Evolutionary conservation across 2,329 filamentous ascomycete genomes (phyloP).

Genomic region (Pseudogymnoascus sp.): DNA sequence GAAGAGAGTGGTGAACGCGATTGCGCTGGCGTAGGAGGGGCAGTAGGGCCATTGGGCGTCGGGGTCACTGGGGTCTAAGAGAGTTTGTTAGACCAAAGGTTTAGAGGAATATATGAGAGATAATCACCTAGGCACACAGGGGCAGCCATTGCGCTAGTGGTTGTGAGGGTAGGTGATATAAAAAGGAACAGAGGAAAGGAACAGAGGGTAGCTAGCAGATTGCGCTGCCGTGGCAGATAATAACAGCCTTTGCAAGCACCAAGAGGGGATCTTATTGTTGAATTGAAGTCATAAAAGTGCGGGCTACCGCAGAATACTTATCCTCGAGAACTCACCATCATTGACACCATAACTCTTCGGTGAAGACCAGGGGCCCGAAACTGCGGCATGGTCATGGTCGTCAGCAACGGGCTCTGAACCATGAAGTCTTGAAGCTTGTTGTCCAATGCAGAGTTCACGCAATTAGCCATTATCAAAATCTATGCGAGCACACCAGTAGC

Average conservation of each 20-base stretch:
- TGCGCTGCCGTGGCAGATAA: background rate
- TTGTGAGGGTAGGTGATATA: background rate
- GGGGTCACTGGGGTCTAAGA: slow-evolving; percentile 12
- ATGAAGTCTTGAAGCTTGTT: background rate
- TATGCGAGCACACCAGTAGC: background rate
- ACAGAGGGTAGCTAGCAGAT: background rate
- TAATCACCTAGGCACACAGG: background rate
- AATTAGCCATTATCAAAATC: background rate
- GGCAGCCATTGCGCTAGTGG: background rate
- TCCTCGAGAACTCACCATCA: background rate
- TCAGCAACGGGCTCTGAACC: background rate
- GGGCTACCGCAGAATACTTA: background rate
- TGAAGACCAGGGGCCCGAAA: background rate
- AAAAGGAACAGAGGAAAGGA: background rate
- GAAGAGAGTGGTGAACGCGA: slow-evolving; percentile 30
- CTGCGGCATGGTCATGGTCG: background rate
- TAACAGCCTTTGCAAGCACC: background rate
- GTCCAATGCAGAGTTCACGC: background rate
- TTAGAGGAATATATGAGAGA: background rate
- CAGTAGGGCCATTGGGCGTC: slow-evolving; percentile 27
- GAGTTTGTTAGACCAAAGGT: background rate
- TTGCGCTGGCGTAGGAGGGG: slow-evolving; percentile 29
- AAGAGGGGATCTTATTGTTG: background rate
- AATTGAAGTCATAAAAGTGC: background rate
- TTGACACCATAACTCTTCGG: background rate